These are phyloP conservation scores for Debaryomyces maramus DNA, from an alignment of 805 yeast genomes.

Conservation along the genomic window DNA sequence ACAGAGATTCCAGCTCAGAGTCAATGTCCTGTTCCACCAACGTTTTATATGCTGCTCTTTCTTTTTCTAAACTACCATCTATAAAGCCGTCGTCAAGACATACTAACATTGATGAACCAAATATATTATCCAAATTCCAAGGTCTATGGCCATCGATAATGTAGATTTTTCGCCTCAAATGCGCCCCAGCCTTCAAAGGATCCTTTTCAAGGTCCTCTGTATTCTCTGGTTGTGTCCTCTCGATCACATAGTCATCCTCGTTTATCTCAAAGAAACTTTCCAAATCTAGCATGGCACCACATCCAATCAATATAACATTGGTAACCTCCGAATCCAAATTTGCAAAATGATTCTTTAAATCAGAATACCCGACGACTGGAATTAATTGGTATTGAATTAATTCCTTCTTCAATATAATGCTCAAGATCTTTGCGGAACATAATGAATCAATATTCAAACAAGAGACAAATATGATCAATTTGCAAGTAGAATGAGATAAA, in stretches of 20 bases:
- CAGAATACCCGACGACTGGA: constrained; percentile 91
- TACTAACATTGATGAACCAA: constrained; percentile 72
- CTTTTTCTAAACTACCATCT: constrained; percentile 55
- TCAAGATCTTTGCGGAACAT: constrained; percentile 80
- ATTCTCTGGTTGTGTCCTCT: constrained; percentile 15
- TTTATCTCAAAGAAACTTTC: constrained; percentile 71
- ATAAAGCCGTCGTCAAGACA: constrained; percentile 88
- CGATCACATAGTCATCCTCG: constrained; percentile 49
- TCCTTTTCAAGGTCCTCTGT: constrained; percentile 22
- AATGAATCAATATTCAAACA: constrained; percentile 89
- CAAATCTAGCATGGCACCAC: constrained; percentile 90
- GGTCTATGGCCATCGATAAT: constrained; percentile 93
- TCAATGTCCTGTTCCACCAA: constrained; percentile 45
- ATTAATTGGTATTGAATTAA: constrained; percentile 83
- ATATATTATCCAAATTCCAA: constrained; percentile 91
- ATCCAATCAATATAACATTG: constrained; percentile 80
- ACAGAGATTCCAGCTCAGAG: constrained; percentile 31
- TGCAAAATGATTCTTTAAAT: constrained; percentile 61
- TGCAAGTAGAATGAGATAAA: constrained; percentile 89
- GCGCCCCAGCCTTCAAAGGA: not conserved
- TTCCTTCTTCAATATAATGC: constrained; percentile 71
- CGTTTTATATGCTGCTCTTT: constrained; percentile 60
- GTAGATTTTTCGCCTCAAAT: constrained; percentile 60
- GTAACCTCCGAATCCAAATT: constrained; percentile 72
- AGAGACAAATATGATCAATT: constrained; percentile 82